Evolutionary conservation across 148 eudicot species (phyloP).

Genomic region (Rhododendron mucronatum): DNA sequence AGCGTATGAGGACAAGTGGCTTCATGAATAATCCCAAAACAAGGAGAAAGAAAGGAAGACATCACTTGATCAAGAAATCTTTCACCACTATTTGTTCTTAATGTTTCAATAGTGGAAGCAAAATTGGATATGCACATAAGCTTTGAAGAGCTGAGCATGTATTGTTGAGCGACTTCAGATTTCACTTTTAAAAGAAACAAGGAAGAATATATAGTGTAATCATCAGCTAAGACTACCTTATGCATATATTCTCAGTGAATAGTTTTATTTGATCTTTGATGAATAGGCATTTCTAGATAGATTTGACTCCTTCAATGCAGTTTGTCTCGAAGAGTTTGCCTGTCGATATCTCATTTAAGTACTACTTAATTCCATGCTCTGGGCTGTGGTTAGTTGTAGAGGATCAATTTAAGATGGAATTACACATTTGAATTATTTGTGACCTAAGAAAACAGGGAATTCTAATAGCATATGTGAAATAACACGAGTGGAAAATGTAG

Average conservation of each 20-base stretch:
- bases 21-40: too few relatives aligned
- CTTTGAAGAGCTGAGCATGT: too few relatives aligned
- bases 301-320: not conserved
- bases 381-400: not conserved
- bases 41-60: too few relatives aligned
- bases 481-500: not conserved
- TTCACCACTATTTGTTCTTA: too few relatives aligned
- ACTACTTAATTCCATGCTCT: not conserved
- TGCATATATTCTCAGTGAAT: not conserved
- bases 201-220: too few relatives aligned
- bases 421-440: not conserved
- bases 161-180: too few relatives aligned
- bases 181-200: too few relatives aligned
- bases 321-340: not conserved
- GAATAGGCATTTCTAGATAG: not conserved
- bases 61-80: too few relatives aligned
- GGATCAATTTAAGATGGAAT: not conserved
- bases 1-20: too few relatives aligned
- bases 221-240: too few relatives aligned
- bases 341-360: not conserved
- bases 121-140: too few relatives aligned
- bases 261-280: not conserved
- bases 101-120: too few relatives aligned
- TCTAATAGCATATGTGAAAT: not conserved
- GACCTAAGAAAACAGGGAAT: not conserved